Conservation (phyloP, 2,329 filamentous ascomycete genomes). For the Trichophyton equinum region DNA sequence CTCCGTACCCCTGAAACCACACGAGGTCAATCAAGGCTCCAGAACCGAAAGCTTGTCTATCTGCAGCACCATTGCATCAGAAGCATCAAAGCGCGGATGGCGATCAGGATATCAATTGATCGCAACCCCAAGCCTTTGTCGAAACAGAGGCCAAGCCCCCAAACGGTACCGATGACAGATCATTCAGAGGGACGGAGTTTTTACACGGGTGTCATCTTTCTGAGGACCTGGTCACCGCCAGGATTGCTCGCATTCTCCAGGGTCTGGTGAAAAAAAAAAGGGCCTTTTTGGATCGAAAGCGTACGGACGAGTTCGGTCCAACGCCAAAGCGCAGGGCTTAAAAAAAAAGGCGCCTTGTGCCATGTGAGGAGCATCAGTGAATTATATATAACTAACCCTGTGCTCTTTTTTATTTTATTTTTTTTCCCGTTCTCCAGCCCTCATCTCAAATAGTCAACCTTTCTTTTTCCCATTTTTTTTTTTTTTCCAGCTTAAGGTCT, state of each 20-base stretch:
- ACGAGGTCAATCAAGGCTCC: neutral
- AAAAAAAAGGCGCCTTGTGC: neutral
- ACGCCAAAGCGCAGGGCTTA: neutral
- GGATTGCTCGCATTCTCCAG: neutral
- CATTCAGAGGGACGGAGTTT: neutral
- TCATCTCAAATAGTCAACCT: neutral
- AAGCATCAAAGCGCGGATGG: neutral
- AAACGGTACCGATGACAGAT: neutral
- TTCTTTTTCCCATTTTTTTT: neutral
- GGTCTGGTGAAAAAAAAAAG: neutral
- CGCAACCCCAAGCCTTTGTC: neutral
- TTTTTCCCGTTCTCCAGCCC: neutral
- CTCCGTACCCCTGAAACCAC: neutral
- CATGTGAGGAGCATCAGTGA: neutral
- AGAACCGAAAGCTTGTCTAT: neutral
- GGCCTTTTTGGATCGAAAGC: neutral
- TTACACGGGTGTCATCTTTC: neutral
- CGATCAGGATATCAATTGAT: neutral
- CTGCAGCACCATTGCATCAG: conserved; percentile 1
- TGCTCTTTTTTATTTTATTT: neutral
- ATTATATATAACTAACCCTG: neutral
- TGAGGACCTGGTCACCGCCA: neutral
- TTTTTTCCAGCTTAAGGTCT: neutral
- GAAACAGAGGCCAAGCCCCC: neutral
- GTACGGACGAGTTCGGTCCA: neutral